phyloP scores from a whole-genome alignment of 2,329 filamentous ascomycete species.

The Penicillium thymicola region DNA sequence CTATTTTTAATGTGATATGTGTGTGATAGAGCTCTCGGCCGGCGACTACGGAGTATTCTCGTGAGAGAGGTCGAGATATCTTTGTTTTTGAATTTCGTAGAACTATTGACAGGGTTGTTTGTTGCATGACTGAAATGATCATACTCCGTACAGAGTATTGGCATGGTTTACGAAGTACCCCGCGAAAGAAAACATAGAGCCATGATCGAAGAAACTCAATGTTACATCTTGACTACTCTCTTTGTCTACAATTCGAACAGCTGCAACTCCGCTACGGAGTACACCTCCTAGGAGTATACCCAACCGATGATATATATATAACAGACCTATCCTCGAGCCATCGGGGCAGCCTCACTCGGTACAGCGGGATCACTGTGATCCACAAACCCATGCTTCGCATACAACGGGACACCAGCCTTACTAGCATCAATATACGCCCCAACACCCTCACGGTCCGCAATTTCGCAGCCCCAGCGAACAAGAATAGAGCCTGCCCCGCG shows the following conservation, averaged over 20 bases:
- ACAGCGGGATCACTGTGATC: slow-evolving; percentile 21
- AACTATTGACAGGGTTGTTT: not conserved
- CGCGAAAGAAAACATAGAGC: not conserved
- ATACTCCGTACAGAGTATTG: not conserved
- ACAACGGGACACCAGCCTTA: slow-evolving; percentile 35
- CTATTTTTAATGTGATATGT: slow-evolving; percentile 9
- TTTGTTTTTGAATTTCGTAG: not conserved
- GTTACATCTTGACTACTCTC: not conserved
- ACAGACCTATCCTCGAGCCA: slow-evolving; percentile 9
- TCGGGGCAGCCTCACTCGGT: slow-evolving; percentile 2
- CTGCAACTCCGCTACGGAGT: too few species aligned
- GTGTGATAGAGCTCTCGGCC: not conserved
- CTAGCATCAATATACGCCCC: slow-evolving; percentile 41
- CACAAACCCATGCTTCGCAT: slow-evolving; percentile 41
- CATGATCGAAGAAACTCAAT: too few species aligned
- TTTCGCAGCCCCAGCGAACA: slow-evolving; percentile 38
- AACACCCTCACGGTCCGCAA: slow-evolving; percentile 35
- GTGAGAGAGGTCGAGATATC: not conserved
- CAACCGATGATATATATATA: not conserved
- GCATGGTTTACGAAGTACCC: not conserved
- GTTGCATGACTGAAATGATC: not conserved
- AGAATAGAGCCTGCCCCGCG: slow-evolving; percentile 43
- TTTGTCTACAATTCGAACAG: not conserved
- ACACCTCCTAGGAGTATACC: not conserved
- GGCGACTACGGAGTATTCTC: not conserved